Base-by-base conservation (phyloP, 2,329 filamentous ascomycete genomes). In the Fusarium sp. region DNA sequence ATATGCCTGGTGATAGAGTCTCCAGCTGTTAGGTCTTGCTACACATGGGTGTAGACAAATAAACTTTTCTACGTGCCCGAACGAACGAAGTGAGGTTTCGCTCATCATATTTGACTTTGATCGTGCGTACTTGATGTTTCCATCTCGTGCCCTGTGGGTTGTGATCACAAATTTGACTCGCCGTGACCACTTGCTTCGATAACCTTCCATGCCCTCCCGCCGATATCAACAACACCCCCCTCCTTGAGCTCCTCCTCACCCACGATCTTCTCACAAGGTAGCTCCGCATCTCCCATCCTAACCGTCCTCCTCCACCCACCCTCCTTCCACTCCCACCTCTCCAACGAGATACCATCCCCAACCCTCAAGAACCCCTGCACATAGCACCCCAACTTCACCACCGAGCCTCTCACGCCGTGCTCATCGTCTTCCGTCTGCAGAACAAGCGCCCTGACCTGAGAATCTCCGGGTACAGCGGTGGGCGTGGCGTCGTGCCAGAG, bases 321-420 rank as follows among this genome's bases (percentile, higher is more conserved):
- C 1, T 52, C 66, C 19, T 38, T 64, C 74, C 80, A 85, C 68
- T 81, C 79, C 87, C 87, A 89, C 53, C 86, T 79, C 80, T 90
- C 88, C 2, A 83, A 77, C 20, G 80, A 77, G 12, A 85, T 71
- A 7, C 74, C 68, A 1, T 77, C 74, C 0, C 81, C 83, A 3
- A 76, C 74, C 63, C 84, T 81, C 48, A 87, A 30, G 6, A 91
- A 73, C 1, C 84, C 88, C 78, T 91, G 88, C 36, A 81, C 85
- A 62, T 79, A 83, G 56, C 81, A 77, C 0, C 86, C 88, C 2
- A 90, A 71, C 21, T 84, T 74, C 0, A 90, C 77, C 0, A 88
- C 78, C 62, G 85, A 76, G 0, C 88, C 88, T 3, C 83, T 76
- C 3, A 76, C 62, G 58, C 10, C 75, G 0, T 59, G 62, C 20